A percentile compares a stretch with the other conserved stretches of the same genome.
These are phyloP conservation scores for Cyanidiococcus yangmingshanensis DNA, from an alignment of 23 red algal species.

Conservation along the genomic window DNA sequence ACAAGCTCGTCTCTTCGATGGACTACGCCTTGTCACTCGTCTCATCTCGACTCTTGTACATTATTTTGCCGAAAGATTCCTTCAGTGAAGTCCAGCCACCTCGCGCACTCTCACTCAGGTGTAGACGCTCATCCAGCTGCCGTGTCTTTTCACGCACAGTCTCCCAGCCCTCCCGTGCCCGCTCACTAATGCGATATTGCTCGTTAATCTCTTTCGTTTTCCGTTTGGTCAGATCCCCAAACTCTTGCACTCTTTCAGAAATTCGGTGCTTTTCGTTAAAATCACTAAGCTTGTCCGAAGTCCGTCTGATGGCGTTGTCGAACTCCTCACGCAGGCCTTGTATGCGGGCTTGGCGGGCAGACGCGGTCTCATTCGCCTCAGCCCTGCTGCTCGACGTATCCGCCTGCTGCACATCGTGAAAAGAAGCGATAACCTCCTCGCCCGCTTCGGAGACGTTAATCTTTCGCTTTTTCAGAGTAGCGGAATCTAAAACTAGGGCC, in stretches of 20 bases:
- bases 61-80: background rate
- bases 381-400: background rate
- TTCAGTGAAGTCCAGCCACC: background rate
- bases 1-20: too few species aligned
- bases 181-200: background rate
- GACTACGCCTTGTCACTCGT: background rate
- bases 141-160: background rate
- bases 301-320: background rate
- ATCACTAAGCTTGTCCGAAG: background rate
- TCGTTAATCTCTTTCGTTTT: slow-evolving; percentile 18
- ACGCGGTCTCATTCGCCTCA: background rate
- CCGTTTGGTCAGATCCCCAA: slow-evolving; percentile 15
- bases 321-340: slow-evolving; percentile 20
- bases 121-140: background rate
- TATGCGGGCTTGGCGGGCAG: background rate
- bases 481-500: slow-evolving; percentile 25
- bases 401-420: background rate
- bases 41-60: background rate
- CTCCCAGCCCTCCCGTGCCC: slow-evolving; percentile 3
- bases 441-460: background rate
- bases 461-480: slow-evolving; percentile 18
- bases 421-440: background rate
- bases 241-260: slow-evolving; percentile 14
- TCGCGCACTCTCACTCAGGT: background rate
- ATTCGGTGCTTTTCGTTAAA: slow-evolving; percentile 31